Base-by-base conservation (phyloP, 2,329 filamentous ascomycete species). In the Fusarium proliferatum region DNA sequence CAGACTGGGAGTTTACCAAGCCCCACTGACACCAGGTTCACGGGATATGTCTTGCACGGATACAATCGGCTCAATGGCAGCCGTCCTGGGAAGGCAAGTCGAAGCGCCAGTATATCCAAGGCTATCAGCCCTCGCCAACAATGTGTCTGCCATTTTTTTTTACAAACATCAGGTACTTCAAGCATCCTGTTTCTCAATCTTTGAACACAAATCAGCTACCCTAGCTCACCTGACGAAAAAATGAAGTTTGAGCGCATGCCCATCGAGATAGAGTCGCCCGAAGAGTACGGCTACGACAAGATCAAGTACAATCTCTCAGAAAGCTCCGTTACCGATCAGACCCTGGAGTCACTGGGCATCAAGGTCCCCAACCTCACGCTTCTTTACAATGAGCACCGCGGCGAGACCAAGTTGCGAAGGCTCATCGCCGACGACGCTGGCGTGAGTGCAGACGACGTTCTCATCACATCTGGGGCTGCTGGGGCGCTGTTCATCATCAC, bases 221-320 rank as follows among this genome's bases (percentile, higher is more conserved):
- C 5, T 17, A 2, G 5, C 26, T 3, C 11, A 16, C 0, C 2
- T 33, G 4, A 3, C 7, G 5, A 9, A 2, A 11, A 12, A 7
- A 63, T 60, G 53, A 63, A 60, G 28, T 63, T n/a, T 13, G 36
- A 60, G 28, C 61, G 53, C 21, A 60, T 63, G 61, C 42, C 61
- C 16, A 63, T 63, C 9, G 43, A 63, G 43, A 49, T 60, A 1
- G 61, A 63, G 19, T 60, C 53, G 6, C 61, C 61, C 6, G 53
- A 63, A 9, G 53, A 63, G n/a, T 60, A 60, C 6, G 61, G 61
- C 4, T 42, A 60, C 4, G 28, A 42, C 3, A 63, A 59, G 9
- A 49, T 63, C 26, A 63, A 36, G 15, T 63, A 48, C 9, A 63
- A 63, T 10, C 36, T 63, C 34, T 63, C 53, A 3, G 53, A 63